Percentiles rank a stretch among this genome's conserved stretches.
Conservation (phyloP, 352 stramenopile genomes). For the Phytophthora boehmeriae region DNA sequence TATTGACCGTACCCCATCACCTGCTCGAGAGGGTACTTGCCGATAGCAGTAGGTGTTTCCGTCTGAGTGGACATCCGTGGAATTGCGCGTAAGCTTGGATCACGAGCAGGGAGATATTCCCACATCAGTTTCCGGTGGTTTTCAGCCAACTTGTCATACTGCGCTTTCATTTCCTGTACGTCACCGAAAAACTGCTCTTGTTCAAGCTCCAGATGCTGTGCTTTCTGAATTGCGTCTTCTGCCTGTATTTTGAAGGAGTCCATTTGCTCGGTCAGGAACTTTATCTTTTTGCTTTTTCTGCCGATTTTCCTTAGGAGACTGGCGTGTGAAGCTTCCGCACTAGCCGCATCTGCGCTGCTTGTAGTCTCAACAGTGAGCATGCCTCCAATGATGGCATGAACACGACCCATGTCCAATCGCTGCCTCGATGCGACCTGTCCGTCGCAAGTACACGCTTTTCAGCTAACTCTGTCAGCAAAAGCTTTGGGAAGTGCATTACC, state of each 20-base stretch:
- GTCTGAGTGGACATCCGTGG: constrained; percentile 49
- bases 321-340: constrained; percentile 1
- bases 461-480: neutral
- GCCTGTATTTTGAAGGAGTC: constrained; percentile 51
- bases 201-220: constrained; percentile 83
- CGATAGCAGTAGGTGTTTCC: constrained; percentile 61
- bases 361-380: neutral
- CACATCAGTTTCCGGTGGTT: constrained; percentile 75
- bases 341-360: neutral
- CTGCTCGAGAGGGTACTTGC: constrained; percentile 69
- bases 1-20: constrained; percentile 88
- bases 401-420: constrained; percentile 11
- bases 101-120: constrained; percentile 69
- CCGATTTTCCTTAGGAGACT: constrained; percentile 27
- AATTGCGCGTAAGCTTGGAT: constrained; percentile 63
- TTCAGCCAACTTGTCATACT: constrained; percentile 69
- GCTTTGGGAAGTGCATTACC: constrained; percentile 7
- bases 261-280: constrained; percentile 40
- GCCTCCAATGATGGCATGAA: constrained; percentile 10
- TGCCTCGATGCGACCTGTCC: constrained; percentile 27
- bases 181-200: constrained; percentile 85
- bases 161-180: constrained; percentile 72
- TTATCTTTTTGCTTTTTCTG: constrained; percentile 64
- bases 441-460: neutral
- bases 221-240: constrained; percentile 54